Evolutionary conservation across 2,329 filamentous ascomycete genomes (phyloP), one percentile per base, ranked within the genome.

Genomic region (Trichophyton equinum): DNA sequence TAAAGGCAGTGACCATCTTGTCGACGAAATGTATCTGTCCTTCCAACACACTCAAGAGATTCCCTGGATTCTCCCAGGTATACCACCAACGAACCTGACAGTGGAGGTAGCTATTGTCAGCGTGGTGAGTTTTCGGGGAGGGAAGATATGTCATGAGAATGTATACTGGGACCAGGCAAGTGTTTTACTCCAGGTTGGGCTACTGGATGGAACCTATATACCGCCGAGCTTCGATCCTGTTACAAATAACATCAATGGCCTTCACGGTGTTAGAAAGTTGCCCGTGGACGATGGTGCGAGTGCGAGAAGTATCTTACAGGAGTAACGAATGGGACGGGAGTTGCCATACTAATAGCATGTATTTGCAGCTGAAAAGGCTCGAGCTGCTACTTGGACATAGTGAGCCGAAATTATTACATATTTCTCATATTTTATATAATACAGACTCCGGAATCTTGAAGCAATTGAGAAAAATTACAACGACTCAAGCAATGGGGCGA

Each of bases 141-240:
- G 76, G 0, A 80, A 78, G 64, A 64, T 82, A 30, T 78, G 75
- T 68, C 78, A 77, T 57, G 81, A 84, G 66, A 77, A 81, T 60
- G 68, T 84, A 4, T 84, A 85, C 65, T 85, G 82, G 82, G 82
- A 85, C 66, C 82, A 85, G 67, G 82, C 82, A 6, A 79, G 75
- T 62, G 82, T 85, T 36, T 69, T 85, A 60, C 78, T 83, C 59
- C 82, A 85, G 68, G 73, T 82, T 3, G 82, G 82, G 0, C 65
- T 85, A 63, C 62, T 85, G 62, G 81, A 84, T 73, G 76, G 79
- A 30, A 76, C 76, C 58, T 66, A 79, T 46, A 75, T 84, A 60
- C 79, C 81, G 0, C 69, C 75, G 22, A 67, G 77, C 3, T 73
- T 82, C 49, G 57, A 62, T 4, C 57, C 57, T 2, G 56, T 55